Percentiles rank a stretch among this genome's conserved stretches.
phyloP scores from a whole-genome alignment of 441 rosid species.

The Syzygium syzygioides region DNA sequence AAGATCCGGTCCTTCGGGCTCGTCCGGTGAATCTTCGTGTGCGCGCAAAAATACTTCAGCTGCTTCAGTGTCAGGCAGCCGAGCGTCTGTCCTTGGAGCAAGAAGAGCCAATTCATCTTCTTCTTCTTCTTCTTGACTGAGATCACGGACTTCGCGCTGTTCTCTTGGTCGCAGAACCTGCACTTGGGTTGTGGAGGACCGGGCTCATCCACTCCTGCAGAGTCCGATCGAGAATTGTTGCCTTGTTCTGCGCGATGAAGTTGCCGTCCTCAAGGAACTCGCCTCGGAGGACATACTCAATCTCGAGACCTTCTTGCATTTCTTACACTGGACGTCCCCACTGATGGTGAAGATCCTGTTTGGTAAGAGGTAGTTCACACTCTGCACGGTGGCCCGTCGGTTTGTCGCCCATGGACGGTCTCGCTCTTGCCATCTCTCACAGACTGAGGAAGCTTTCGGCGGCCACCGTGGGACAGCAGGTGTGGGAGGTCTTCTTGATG shows the following conservation, averaged over 20 bases:
- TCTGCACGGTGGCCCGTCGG: slow-evolving; percentile 24
- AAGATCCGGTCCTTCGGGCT: slow-evolving; percentile 48
- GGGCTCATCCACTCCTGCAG: slow-evolving; percentile 36
- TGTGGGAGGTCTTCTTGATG: not conserved
- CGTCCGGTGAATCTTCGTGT: slow-evolving; percentile 39
- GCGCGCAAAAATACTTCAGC: slow-evolving; percentile 44
- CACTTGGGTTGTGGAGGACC: slow-evolving; percentile 19
- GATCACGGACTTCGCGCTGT: slow-evolving; percentile 18
- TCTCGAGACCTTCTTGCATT: slow-evolving; percentile 16
- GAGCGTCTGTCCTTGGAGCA: slow-evolving; percentile 36
- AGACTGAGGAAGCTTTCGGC: not conserved
- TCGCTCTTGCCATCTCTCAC: slow-evolving; percentile 20
- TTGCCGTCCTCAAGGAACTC: slow-evolving; percentile 23
- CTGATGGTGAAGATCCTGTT: slow-evolving; percentile 15
- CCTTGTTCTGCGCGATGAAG: slow-evolving; percentile 19
- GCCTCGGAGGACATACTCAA: slow-evolving; percentile 21
- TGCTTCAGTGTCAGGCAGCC: slow-evolving; percentile 35
- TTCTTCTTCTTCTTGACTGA: slow-evolving; percentile 24
- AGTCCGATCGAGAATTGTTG: slow-evolving; percentile 31
- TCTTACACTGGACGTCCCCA: slow-evolving; percentile 30
- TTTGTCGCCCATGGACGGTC: slow-evolving; percentile 34
- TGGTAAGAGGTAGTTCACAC: slow-evolving; percentile 19
- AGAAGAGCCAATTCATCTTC: slow-evolving; percentile 37
- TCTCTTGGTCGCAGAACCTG: slow-evolving; percentile 17
- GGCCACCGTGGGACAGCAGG: not conserved